These are phyloP conservation scores for Trypanosomatidae sp. DNA, from an alignment of 208 protist species.

Conservation along the genomic window DNA sequence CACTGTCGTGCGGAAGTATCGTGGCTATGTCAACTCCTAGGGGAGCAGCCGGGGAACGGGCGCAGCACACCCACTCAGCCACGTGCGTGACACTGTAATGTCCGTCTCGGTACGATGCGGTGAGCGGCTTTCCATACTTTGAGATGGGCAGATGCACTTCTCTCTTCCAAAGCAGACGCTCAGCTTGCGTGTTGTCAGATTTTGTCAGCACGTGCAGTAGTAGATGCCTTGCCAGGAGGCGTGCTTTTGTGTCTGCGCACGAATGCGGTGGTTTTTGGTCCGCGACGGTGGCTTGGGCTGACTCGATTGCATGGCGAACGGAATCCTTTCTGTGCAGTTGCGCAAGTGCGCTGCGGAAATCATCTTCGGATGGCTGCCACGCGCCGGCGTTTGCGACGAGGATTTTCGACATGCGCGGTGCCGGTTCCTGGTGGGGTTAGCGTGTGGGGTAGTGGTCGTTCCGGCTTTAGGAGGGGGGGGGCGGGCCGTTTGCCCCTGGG, in stretches of 20 bases:
- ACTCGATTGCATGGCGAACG: slow-evolving; percentile 16
- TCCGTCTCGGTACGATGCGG: background rate
- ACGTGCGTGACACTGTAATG: slow-evolving; percentile 33
- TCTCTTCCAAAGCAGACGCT: background rate
- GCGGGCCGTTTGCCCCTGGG: background rate
- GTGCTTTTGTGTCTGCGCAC: background rate
- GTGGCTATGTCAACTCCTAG: slow-evolving; percentile 33
- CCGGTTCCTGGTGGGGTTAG: background rate
- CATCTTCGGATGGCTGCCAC: slow-evolving; percentile 6
- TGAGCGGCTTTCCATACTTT: slow-evolving; percentile 14
- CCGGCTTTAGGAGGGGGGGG: background rate
- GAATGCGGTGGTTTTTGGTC: background rate
- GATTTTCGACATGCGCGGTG: background rate
- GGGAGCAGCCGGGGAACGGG: background rate
- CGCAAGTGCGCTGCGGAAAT: background rate
- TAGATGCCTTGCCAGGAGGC: slow-evolving; percentile 20
- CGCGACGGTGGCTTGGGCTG: background rate
- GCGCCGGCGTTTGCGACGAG: background rate
- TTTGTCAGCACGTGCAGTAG: slow-evolving; percentile 1
- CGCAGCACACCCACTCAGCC: slow-evolving; percentile 26
- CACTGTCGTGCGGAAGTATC: background rate
- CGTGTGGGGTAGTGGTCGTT: background rate
- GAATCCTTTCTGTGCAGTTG: slow-evolving; percentile 12
- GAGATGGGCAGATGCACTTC: slow-evolving; percentile 3
- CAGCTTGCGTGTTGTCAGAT: background rate